Evolutionary conservation across 1,284 basidiomycete genomes (phyloP), one percentile per base, ranked within the genome.

Genomic region (Puccinia polysora): DNA sequence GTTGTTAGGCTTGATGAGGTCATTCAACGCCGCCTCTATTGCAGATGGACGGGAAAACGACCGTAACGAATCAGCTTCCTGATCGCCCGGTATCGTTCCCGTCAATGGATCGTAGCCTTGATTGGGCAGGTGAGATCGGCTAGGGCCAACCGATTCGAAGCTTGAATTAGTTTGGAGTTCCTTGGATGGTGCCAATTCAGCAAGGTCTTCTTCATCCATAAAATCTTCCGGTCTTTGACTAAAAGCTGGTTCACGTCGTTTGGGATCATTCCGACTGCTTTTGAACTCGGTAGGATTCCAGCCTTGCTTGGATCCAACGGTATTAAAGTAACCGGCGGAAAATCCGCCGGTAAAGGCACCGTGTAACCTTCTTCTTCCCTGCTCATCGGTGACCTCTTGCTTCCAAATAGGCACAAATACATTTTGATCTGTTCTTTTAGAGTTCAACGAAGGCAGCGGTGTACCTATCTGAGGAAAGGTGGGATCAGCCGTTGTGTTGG

Each of bases 151-250:
- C 4, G 69, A 64, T 38, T 49, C 60, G 63, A 71, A 71, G 23
- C 43, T 60, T 32, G 69, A 71, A 47, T 64, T 64, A 25, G 73
- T 71, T 23, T 72, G 64, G 7, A 95, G 80, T 55, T 85, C 86
- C 75, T 87, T 84, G 75, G 85, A 85, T 59, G 90, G 89, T 47
- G 84, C 85, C 74, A 89, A 80, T 74, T 90, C 90, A 45, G 87
- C 86, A n/a, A 95, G 81, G 80, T 97, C 95, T 81, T 98, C 96
- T 53, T 97, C 95, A 81, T 98, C 95, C 95, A 98, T 98, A 80
- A 92, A 97, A 79, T 97, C 95, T 79, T 97, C 91, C 0, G 89
- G 87, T 12, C 85, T 74, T 34, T 64, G 68, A 38, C 72, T 84
- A 74, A 80, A 79, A 18, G 83, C 81, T 47, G 38, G 45, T 77